Base-by-base conservation (phyloP, 1,139 yeast species). In the Debaryomyces robertsiae region DNA sequence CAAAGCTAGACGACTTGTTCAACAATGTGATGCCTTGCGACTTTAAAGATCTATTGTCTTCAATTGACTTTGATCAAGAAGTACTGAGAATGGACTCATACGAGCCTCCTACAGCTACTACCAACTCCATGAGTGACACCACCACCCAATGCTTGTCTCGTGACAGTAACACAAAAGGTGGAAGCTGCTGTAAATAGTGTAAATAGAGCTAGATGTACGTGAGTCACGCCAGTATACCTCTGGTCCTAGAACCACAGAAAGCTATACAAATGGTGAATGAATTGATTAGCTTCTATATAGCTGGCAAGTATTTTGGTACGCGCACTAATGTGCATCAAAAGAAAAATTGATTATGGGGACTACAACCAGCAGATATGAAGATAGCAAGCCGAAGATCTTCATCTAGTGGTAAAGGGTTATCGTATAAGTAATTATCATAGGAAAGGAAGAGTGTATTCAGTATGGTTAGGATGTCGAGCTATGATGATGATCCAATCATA, bases 1-100 rank as follows among this genome's bases (percentile, higher is more conserved):
- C 70, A 38, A 66, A 70, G 45, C 46, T 75, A 28, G 75, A 72
- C 38, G 81, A 77, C 38, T 47, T 58, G 19, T 60, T 60, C 32
- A 39, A 32, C 14, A 24, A 27, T 27, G 22, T 25, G 19, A 17
- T 33, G 19, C 36, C 36, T 7, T n/a, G n/a, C 14, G 30, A 25
- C 22, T 33, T 25, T n/a, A 33, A 33, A 14, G 36, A 33, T 6
- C 5, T 33, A 25, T n/a, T 33, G 6, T 15, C 24, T 24, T 33
- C 36, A 17, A 33, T 33, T 14, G 30, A 22, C n/a, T 6, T 32
- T 24, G 36, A 32, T 15, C 23, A n/a, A 23, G 36, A 33, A n/a
- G 24, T 19, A 19, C 7, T 19, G 7, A 7, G 13, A 15, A 14
- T 15, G 9, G n/a, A 32, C 3, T 11, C 9, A 9, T 19, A n/a